Base-by-base conservation (phyloP, 768 basidiomycete genomes). In the Boletales sp. region DNA sequence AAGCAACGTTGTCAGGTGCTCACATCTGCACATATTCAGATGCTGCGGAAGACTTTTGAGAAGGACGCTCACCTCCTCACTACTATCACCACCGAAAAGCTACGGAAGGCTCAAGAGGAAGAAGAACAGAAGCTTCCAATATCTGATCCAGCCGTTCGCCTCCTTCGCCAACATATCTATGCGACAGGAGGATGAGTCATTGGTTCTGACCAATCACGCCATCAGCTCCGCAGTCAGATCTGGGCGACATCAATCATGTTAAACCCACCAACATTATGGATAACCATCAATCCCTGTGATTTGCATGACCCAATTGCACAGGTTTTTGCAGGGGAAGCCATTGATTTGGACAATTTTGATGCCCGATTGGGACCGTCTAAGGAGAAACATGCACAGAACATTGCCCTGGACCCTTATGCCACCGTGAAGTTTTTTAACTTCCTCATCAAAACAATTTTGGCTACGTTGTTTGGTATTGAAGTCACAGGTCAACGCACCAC, bases 341-440 rank as follows among this genome's bases (percentile, higher is more conserved):
- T 54, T 0, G 5, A 47, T 19, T 4, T 54, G 14, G 30, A 54
- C 7, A 2, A 4, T 4, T 32, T 32, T 4, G 2, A 24, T 48
- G 13, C 24, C 36, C 3, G 3, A 31, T 17, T 40, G 10, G 32
- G 27, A 0, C 47, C 40, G 17, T 44, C 19, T 2, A 27, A 36
- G 4, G 36, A 40, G 13, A 8, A 36, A 4, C 11, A 13, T 0
- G 31, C 46, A 13, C 0, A 21, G 2, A 43, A 47, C n/a, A 29
- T 54, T 2, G 30, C 45, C 0, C 3, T 1, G 0, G 42, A 51
- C 30, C 38, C 39, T 5, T 51, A 44, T n/a, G n/a, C n/a, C 37
- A 38, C 21, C 0, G 37, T 49, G 0, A 54, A 54, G 0, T 48
- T 37, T 2, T 50, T 51, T 15, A 39, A 47, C 8, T 48, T 54